phyloP scores from a whole-genome alignment of 2,329 filamentous ascomycete species.

The Fusarium robinianum region DNA sequence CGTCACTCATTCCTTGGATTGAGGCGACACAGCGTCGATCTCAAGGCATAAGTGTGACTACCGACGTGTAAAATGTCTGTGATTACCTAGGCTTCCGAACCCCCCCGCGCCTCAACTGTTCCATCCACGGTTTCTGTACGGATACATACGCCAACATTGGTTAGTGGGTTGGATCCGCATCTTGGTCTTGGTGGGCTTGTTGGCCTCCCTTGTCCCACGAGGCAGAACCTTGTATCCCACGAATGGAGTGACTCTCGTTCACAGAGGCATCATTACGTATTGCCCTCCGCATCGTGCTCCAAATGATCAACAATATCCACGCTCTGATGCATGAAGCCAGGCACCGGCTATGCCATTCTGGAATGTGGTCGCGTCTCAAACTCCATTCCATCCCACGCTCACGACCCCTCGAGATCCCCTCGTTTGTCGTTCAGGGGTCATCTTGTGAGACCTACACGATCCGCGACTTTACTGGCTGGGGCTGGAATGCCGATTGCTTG shows the following conservation, averaged over 20 bases:
- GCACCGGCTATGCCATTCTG: conserved; percentile 34
- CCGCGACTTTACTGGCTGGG: conserved; percentile 20
- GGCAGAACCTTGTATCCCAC: conserved; percentile 4
- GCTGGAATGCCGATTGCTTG: conserved; percentile 18
- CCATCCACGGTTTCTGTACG: no score
- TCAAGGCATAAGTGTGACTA: neutral
- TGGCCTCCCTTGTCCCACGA: conserved; percentile 25
- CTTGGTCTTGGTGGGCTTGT: conserved; percentile 13
- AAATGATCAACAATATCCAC: conserved; percentile 30
- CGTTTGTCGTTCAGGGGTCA: conserved; percentile 23
- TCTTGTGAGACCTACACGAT: conserved; percentile 24
- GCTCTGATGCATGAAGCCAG: conserved; percentile 29
- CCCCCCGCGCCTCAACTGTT: conserved; percentile 13
- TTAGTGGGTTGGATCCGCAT: conserved; percentile 17
- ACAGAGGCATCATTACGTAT: conserved; percentile 35
- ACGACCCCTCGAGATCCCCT: conserved; percentile 16
- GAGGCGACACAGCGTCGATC: conserved; percentile 20
- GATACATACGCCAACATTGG: conserved; percentile 13
- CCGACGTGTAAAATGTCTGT: conserved; percentile 3
- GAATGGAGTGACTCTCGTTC: conserved; percentile 26
- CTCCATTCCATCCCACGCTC: conserved; percentile 37
- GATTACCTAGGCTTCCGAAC: conserved; percentile 29
- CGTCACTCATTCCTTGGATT: conserved; percentile 28
- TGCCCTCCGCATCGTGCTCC: conserved; percentile 23
- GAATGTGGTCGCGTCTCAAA: conserved; percentile 33